Evolutionary conservation across 306 rosid species (phyloP), one percentile per base, ranked within the genome.

Genomic region (Arachis hypogaea): DNA sequence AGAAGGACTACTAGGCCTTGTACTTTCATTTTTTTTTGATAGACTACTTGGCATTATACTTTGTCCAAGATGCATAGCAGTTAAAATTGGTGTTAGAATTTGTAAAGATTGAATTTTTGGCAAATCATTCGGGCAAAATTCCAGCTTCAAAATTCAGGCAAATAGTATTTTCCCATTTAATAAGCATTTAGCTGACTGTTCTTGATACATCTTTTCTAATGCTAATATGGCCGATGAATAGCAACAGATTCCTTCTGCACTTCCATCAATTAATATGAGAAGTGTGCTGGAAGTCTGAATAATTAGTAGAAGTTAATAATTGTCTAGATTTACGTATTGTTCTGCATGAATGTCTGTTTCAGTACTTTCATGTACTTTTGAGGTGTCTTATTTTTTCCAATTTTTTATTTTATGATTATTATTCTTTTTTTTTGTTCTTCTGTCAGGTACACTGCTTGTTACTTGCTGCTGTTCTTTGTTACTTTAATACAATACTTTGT

Each of bases 401-500:
- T 5, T 7, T 43, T 6, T 43, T 43, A 43, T 43, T 33, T 33
- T 33, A 49, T 65, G 45, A 66, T 49, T 61, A 65, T 44, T 83
- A n/a, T 69, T 64, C 55, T 43, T 42, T 50, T 54, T 22, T 22
- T 38, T 63, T 63, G 18, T 29, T 64, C 80, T 77, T 72, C 41
- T 79, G 71, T 78, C 90, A 94, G 99, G 99, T 87, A 83, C 78
- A 87, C 90, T 46, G 78, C 72, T 71, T 29, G 79, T 62, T 94
- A 92, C 80, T 79, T 92, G 85, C 54, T 89, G 86, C 89, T 94
- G 58, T 82, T 81, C 75, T 77, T 82, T 72, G 83, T 78, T 71
- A 86, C 98, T 12, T 80, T 94, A 79, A 70, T 82, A 72, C 99
- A 89, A 62, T 92, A 94, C 86, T 92, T 90, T 30, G 75, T 83